Conservation (phyloP, 805 yeast species). For the Ogataea angusta region DNA sequence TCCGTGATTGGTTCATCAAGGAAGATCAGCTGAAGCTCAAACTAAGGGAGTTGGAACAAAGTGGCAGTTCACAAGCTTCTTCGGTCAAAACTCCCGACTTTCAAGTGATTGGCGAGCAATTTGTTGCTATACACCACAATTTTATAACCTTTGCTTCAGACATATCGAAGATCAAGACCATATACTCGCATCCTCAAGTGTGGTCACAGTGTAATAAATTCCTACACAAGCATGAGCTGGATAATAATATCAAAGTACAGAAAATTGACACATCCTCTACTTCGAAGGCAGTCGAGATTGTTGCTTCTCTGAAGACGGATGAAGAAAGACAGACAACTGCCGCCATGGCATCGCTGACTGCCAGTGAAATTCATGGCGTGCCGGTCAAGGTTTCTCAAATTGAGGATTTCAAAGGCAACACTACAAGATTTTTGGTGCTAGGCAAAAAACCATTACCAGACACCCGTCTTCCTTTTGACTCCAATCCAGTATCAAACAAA, state of each 20-base stretch:
- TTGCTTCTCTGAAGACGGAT: conserved; percentile 36
- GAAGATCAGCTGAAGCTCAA: conserved; percentile 13
- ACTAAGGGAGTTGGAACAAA: conserved; percentile 12
- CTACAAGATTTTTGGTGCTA: conserved; percentile 79
- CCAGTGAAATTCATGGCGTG: conserved; percentile 57
- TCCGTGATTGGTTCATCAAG: conserved; percentile 60
- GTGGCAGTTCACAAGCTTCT: conserved; percentile 12
- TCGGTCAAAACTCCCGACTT: conserved; percentile 35
- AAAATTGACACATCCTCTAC: conserved; percentile 74
- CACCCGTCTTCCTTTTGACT: background rate
- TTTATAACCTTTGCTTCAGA: conserved; percentile 48
- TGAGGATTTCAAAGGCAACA: conserved; percentile 72
- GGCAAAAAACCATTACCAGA: conserved; percentile 36
- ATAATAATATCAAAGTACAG: conserved; percentile 35
- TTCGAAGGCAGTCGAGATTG: conserved; percentile 75
- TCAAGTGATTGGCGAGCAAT: conserved; percentile 69
- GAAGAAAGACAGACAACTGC: conserved; percentile 43
- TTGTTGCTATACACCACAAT: conserved; percentile 79
- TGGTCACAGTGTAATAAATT: conserved; percentile 88
- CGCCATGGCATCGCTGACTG: conserved; percentile 71
- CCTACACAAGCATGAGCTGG: conserved; percentile 36
- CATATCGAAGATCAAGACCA: conserved; percentile 44
- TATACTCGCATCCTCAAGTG: conserved; percentile 95
- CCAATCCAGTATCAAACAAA: conserved; percentile 16
- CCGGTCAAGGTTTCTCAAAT: conserved; percentile 54